Evolutionary conservation across 129 eudicot species (phyloP).

Genomic region (Flaveria robusta): DNA sequence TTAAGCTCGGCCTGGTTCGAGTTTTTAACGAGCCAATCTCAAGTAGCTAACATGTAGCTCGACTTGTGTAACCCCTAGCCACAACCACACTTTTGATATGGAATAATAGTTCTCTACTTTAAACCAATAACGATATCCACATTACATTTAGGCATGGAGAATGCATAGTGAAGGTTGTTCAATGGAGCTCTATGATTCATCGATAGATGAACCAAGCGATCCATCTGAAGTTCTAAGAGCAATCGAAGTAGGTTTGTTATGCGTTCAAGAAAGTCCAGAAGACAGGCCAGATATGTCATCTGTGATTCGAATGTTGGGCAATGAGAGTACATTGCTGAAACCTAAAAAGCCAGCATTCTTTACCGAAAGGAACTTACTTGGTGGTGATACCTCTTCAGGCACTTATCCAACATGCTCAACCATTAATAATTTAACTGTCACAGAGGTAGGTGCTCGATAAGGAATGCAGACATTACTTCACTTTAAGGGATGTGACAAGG

Average conservation of each 20-base stretch:
- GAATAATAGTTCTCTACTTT: not conserved
- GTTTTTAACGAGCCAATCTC: too few relatives aligned
- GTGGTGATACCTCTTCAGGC: not conserved
- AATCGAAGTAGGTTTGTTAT: conserved; percentile 2
- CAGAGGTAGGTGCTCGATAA: not conserved
- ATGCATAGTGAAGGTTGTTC: conserved; percentile 1
- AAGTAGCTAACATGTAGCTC: too few relatives aligned
- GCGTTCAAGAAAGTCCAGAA: conserved; percentile 13
- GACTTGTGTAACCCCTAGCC: too few relatives aligned
- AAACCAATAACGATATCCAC: not conserved
- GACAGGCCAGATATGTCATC: conserved; percentile 12
- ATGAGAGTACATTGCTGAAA: not conserved
- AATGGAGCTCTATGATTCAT: conserved; percentile 7
- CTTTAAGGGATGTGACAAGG: not conserved
- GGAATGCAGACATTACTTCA: not conserved
- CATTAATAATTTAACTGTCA: not conserved
- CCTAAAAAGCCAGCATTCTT: conserved; percentile 5
- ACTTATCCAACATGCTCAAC: conserved; percentile 9
- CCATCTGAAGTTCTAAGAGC: not conserved
- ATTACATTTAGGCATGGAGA: conserved; percentile 6
- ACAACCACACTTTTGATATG: not conserved
- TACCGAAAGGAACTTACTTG: not conserved
- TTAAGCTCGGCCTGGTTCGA: too few relatives aligned
- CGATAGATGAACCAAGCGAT: conserved; percentile 2
- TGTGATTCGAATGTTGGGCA: not conserved